Conservation (phyloP, 768 basidiomycete species). For the Rhizopogon vulgaris region DNA sequence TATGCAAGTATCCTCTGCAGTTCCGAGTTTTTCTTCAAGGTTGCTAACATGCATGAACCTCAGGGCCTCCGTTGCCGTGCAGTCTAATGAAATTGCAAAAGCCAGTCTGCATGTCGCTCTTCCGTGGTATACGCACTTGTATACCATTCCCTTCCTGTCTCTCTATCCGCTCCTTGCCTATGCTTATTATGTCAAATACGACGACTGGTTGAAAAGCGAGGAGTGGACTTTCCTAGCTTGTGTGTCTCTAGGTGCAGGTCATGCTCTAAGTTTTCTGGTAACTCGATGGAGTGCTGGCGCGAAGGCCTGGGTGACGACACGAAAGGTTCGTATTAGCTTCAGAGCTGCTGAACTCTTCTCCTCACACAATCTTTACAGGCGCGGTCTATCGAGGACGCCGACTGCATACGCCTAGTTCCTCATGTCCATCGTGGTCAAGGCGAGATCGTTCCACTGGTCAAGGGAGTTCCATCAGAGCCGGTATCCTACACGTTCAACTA, state of each 20-base stretch:
- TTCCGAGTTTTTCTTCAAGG: not conserved
- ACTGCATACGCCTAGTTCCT: conserved; percentile 78
- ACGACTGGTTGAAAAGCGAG: conserved; percentile 85
- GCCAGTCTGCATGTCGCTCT: conserved; percentile 62
- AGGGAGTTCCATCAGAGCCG: conserved; percentile 51
- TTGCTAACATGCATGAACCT: not conserved
- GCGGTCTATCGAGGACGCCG: conserved; percentile 59
- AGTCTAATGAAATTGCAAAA: conserved; percentile 61
- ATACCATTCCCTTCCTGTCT: conserved; percentile 70
- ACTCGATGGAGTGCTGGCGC: conserved; percentile 86
- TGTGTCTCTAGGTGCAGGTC: conserved; percentile 75
- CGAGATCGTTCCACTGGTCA: conserved; percentile 76
- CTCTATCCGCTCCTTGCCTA: conserved; percentile 83
- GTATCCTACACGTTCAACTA: conserved; percentile 84
- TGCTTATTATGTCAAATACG: conserved; percentile 88
- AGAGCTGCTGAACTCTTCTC: not conserved
- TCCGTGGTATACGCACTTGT: conserved; percentile 68
- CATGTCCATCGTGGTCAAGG: conserved; percentile 79
- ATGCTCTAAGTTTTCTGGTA: conserved; percentile 87
- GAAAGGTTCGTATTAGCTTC: conserved; percentile 41
- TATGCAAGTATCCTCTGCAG: not conserved
- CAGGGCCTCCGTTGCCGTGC: conserved; percentile 44
- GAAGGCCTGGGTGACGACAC: conserved; percentile 74
- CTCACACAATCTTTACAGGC: conserved; percentile 35
- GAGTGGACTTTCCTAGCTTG: conserved; percentile 98